Conservation (phyloP, 441 rosid genomes). For the Populus hybrid region DNA sequence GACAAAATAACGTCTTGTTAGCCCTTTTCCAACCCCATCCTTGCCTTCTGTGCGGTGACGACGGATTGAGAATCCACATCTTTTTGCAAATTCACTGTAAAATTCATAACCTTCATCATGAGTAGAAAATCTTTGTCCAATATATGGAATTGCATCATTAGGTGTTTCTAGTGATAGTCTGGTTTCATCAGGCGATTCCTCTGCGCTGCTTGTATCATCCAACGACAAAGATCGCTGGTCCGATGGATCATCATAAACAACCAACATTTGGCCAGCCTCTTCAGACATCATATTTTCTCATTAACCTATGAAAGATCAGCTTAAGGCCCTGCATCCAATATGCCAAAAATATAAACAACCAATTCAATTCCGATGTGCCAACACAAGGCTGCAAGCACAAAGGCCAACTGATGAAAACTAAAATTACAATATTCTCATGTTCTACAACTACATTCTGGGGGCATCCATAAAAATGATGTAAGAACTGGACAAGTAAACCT, state of each 20-base stretch:
- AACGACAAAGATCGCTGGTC: slow-evolving; percentile 81
- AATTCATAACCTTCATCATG: slow-evolving; percentile 94
- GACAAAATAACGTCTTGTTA: slow-evolving; percentile 90
- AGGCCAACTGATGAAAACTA: not conserved
- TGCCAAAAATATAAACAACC: slow-evolving; percentile 8
- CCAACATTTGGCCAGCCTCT: slow-evolving; percentile 67
- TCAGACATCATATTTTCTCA: slow-evolving; percentile 59
- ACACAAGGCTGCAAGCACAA: not conserved
- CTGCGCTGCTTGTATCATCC: slow-evolving; percentile 79
- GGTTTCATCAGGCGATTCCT: slow-evolving; percentile 78
- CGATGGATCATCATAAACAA: slow-evolving; percentile 77
- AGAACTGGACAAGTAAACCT: not conserved
- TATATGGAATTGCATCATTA: slow-evolving; percentile 64
- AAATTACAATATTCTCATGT: not conserved
- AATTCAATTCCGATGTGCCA: not conserved
- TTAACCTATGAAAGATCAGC: slow-evolving; percentile 25
- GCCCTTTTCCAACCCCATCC: slow-evolving; percentile 96
- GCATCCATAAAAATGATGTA: not conserved
- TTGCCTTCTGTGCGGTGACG: slow-evolving; percentile 98
- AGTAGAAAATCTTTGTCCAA: slow-evolving; percentile 77
- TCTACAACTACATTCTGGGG: not conserved
- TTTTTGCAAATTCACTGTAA: slow-evolving; percentile 80
- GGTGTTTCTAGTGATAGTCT: slow-evolving; percentile 62
- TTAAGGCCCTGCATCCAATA: slow-evolving; percentile 23
- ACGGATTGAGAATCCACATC: slow-evolving; percentile 90